phyloP scores from a whole-genome alignment of 148 eudicot genomes.

The Persicaria maculosa region DNA sequence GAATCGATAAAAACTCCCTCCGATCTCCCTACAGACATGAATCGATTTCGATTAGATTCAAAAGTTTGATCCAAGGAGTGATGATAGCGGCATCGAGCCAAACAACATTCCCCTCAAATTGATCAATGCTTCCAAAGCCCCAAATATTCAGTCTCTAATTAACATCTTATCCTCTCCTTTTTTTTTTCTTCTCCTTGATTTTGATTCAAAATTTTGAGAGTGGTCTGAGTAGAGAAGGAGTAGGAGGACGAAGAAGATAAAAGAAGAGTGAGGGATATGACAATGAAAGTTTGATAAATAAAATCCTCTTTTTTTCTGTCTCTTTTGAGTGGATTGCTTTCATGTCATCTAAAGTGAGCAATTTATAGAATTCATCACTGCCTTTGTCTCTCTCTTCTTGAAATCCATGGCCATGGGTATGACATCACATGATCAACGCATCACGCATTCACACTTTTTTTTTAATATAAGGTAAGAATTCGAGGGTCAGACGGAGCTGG shows the following conservation, averaged over 20 bases:
- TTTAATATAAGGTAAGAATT: too few relatives aligned
- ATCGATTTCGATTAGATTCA: background rate
- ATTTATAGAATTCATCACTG: background rate
- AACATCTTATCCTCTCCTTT: background rate
- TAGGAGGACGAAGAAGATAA: background rate
- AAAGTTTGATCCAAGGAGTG: background rate
- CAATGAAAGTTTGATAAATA: background rate
- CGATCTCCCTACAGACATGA: background rate
- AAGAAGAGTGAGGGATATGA: background rate
- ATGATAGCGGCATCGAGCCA: background rate
- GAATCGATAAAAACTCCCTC: background rate
- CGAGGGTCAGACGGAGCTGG: too few relatives aligned
- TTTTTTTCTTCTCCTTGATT: background rate
- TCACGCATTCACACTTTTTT: too few relatives aligned
- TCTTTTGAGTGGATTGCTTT: background rate
- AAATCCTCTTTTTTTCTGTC: background rate
- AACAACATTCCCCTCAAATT: constrained; percentile 1
- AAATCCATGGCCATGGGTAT: background rate
- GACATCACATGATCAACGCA: too few relatives aligned
- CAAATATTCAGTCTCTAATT: background rate
- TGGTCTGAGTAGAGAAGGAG: background rate
- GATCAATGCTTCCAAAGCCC: background rate
- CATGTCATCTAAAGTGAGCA: constrained; percentile 1
- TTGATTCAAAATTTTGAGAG: background rate
- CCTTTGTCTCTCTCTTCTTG: background rate